Evolutionary conservation across 2,329 filamentous ascomycete species (phyloP).

Genomic region (Colletotrichum tropicicola): DNA sequence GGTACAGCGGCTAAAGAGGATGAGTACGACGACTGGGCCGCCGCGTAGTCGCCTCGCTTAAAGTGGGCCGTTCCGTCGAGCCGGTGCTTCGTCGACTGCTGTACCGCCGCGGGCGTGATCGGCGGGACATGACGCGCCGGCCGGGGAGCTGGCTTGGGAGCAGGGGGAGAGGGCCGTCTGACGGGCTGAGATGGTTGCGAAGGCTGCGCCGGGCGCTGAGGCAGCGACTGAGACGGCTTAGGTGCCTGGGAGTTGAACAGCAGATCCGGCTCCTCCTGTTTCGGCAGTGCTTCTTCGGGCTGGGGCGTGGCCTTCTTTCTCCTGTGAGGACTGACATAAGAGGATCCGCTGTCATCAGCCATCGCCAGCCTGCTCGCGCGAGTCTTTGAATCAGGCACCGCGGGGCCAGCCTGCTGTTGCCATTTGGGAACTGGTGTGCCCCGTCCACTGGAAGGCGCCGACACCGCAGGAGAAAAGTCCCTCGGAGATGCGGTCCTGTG

Average conservation of each 20-base stretch:
- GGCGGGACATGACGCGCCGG: conserved; percentile 70
- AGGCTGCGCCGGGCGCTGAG: conserved; percentile 49
- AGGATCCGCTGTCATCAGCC: conserved; percentile 83
- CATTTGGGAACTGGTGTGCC: conserved; percentile 63
- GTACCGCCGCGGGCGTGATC: conserved; percentile 74
- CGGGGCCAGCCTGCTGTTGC: conserved; percentile 66
- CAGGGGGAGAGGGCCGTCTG: conserved; percentile 43
- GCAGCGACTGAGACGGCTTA: conserved; percentile 45
- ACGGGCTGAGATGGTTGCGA: conserved; percentile 43
- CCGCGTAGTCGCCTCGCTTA: conserved; percentile 91
- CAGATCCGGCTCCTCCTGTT: conserved; percentile 68
- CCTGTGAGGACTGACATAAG: conserved; percentile 87
- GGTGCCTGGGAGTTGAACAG: conserved; percentile 62
- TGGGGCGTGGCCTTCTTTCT: conserved; percentile 72
- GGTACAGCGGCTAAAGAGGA: conserved; percentile 80
- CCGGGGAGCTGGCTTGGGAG: conserved; percentile 51
- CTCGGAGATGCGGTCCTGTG: conserved; percentile 43
- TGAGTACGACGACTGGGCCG: conserved; percentile 85
- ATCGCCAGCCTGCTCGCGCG: conserved; percentile 77
- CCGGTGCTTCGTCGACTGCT: conserved; percentile 81
- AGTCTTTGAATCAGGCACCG: conserved; percentile 58
- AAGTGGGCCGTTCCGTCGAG: conserved; percentile 87
- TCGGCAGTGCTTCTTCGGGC: conserved; percentile 44
- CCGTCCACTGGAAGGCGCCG: conserved; percentile 51
- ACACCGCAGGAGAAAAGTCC: conserved; percentile 59